Conservation (phyloP, 768 basidiomycete species). For the Clavaria fumosa region DNA sequence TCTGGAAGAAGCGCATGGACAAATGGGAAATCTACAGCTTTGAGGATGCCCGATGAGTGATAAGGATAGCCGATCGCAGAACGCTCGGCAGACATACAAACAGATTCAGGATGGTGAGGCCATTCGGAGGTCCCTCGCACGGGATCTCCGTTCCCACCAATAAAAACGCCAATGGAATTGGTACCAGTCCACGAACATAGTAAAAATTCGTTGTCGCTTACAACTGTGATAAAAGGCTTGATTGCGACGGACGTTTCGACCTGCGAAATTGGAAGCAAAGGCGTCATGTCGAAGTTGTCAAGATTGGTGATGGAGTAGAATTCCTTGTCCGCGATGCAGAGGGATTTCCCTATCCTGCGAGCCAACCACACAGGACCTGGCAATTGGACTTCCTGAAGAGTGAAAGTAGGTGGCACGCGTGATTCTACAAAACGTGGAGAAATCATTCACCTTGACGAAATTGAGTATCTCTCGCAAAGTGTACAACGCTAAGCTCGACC, state of each 20-base stretch:
- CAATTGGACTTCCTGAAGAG: slow-evolving; percentile 52
- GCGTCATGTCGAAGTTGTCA: slow-evolving; percentile 48
- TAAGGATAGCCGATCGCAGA: slow-evolving; percentile 1
- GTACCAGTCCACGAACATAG: slow-evolving; percentile 74
- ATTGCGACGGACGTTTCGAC: slow-evolving; percentile 30
- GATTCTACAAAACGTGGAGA: neutral
- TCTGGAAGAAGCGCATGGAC: slow-evolving; percentile 67
- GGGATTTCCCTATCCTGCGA: slow-evolving; percentile 39
- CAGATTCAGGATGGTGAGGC: slow-evolving; percentile 58
- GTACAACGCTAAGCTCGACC: slow-evolving; percentile 45
- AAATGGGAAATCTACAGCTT: slow-evolving; percentile 73
- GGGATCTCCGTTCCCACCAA: slow-evolving; percentile 75
- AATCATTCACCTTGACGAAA: slow-evolving; percentile 36
- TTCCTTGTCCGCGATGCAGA: slow-evolving; percentile 63
- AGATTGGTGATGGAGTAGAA: slow-evolving; percentile 72
- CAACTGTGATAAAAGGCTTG: slow-evolving; percentile 60
- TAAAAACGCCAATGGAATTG: slow-evolving; percentile 73
- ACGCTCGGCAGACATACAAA: slow-evolving; percentile 39
- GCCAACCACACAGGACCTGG: slow-evolving; percentile 43
- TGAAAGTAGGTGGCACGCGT: neutral
- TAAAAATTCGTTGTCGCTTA: slow-evolving; percentile 69
- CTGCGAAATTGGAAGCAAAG: slow-evolving; percentile 70
- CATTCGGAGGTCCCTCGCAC: slow-evolving; percentile 82
- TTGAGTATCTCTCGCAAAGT: slow-evolving; percentile 47
- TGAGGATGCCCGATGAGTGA: slow-evolving; percentile 1